These are phyloP conservation scores for Plasmodium gonderi DNA, from an alignment of 169 alveolate species.

Conservation along the genomic window DNA sequence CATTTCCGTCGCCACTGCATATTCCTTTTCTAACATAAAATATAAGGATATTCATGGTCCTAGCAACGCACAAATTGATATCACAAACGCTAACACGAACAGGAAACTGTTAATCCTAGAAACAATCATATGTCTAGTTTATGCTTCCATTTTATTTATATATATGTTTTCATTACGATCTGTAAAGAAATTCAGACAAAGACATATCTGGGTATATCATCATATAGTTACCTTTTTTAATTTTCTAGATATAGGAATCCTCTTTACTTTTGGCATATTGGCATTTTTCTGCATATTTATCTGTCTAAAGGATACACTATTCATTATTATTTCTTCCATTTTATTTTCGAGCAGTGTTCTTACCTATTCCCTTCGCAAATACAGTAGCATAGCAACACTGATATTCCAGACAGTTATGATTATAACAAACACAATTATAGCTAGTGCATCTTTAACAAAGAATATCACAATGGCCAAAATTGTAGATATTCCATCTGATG, in stretches of 20 bases:
- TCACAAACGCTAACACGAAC: not conserved
- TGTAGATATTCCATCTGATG: not conserved
- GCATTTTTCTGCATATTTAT: slow-evolving; percentile 65
- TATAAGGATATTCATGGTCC: not conserved
- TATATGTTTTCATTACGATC: slow-evolving; percentile 34
- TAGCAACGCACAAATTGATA: not conserved
- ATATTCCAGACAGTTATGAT: slow-evolving; percentile 23
- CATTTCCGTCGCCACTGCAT: slow-evolving; percentile 32
- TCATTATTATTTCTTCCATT: slow-evolving; percentile 12
- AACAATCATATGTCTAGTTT: slow-evolving; percentile 7
- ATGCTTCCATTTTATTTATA: slow-evolving; percentile 35
- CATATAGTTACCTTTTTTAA: slow-evolving; percentile 43
- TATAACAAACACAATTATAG: slow-evolving; percentile 25
- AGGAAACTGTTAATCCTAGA: slow-evolving; percentile 19
- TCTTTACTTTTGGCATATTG: slow-evolving; percentile 29
- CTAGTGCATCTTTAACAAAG: slow-evolving; percentile 9
- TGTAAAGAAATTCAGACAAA: not conserved
- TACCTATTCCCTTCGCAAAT: slow-evolving; percentile 24
- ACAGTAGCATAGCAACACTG: slow-evolving; percentile 19
- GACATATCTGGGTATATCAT: slow-evolving; percentile 50
- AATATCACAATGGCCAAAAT: not conserved
- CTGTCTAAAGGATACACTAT: not conserved
- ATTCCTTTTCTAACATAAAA: slow-evolving; percentile 19
- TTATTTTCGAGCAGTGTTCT: slow-evolving; percentile 40
- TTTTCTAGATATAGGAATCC: slow-evolving; percentile 29